Evolutionary conservation across 129 eudicot species (phyloP), one percentile per base, ranked within the genome.

Genomic region (Rutidosis leptorrhynchoides): DNA sequence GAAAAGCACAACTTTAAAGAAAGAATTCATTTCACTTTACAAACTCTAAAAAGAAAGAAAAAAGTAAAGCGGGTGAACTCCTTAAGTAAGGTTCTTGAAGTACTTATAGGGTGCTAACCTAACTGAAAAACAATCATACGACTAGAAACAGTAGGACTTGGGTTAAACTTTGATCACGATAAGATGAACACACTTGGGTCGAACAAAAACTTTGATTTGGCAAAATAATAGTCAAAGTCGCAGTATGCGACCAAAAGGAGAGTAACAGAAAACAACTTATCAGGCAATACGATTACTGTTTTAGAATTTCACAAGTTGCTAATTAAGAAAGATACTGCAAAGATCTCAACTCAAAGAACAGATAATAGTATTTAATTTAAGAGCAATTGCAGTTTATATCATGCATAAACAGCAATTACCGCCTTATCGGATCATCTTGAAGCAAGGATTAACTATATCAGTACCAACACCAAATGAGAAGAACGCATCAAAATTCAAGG

Each of bases 391-490:
- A 58, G 14, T 43, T 25, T 42, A 17, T 58, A 32, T 6, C 20
- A 70, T 21, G 10, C 15, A 12, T 57, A 29, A 58, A 58, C 45
- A 64, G 7, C 28, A 64, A 40, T 14, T 64, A 43, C 27, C 73
- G 25, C 16, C 3, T 17, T n/a, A 68, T 40, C 1, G 19, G 21
- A 23, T 57, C 56, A 42, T 25, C 57, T 17, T 19, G 25, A 70
- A 45, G 5, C 2, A 58, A 61, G 5, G 15, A 58, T 33, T 40
- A 61, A 48, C 26, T n/a, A n/a, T n/a, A n/a, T n/a, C n/a, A n/a
- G n/a, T n/a, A n/a, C n/a, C n/a, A n/a, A n/a, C n/a, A n/a, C n/a
- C n/a, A n/a, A n/a, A n/a, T n/a, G n/a, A n/a, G n/a, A n/a, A n/a
- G n/a, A n/a, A n/a, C n/a, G n/a, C n/a, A n/a, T n/a, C n/a, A n/a